A percentile compares a stretch with the other conserved stretches of the same genome.
Conservation (phyloP, 768 basidiomycete genomes). For the Mycena capillaripes region DNA sequence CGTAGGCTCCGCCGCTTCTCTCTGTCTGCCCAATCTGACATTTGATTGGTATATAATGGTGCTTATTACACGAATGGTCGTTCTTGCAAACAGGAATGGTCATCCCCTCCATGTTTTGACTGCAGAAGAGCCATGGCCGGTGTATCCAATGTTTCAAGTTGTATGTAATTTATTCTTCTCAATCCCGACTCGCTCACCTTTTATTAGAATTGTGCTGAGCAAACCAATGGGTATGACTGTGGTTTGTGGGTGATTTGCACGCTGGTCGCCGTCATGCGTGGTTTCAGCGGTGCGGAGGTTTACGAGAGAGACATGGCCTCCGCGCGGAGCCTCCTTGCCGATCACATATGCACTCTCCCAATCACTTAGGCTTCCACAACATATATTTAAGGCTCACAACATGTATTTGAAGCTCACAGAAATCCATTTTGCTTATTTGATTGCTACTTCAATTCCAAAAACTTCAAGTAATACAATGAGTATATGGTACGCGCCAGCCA, state of each 20-base stretch:
- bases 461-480: slow-evolving; percentile 8
- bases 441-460: not conserved
- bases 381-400: too few species aligned
- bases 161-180: not conserved
- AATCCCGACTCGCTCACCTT: not conserved
- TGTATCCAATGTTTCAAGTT: not conserved
- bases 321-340: not conserved
- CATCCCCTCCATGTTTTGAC: too few species aligned
- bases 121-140: too few species aligned
- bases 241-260: not conserved
- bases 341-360: not conserved
- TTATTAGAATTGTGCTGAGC: not conserved
- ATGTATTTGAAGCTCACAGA: too few species aligned
- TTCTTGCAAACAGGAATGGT: too few species aligned
- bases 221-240: not conserved
- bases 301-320: not conserved
- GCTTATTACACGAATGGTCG: not conserved
- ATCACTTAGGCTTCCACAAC: too few species aligned
- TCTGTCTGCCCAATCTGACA: not conserved
- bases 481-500: slow-evolving; percentile 2
- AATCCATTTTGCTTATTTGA: too few species aligned
- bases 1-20: too few species aligned
- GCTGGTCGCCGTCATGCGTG: not conserved
- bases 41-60: not conserved
- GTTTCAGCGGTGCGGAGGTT: not conserved